Conservation (phyloP, 371 early-diverging fungal species). For the Nematocida ausubeli region DNA sequence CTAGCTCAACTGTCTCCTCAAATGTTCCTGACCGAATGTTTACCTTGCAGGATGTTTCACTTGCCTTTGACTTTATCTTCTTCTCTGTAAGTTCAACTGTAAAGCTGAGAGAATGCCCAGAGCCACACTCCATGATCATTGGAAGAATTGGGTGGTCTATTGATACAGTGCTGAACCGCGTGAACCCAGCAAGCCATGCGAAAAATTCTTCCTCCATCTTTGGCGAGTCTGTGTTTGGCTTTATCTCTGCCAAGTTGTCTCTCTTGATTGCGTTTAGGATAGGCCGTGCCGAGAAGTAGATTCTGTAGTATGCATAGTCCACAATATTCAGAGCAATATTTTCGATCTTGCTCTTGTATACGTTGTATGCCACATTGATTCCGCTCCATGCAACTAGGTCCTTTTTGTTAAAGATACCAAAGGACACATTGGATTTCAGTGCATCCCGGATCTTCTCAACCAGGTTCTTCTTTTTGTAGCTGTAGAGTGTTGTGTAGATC, state of each 20-base stretch:
- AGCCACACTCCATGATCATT: slow-evolving; percentile 1
- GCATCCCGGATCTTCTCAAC: background rate
- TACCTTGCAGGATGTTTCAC: slow-evolving; percentile 35
- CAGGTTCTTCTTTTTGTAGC: background rate
- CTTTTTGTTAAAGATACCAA: slow-evolving; percentile 17
- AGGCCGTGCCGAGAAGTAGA: slow-evolving; percentile 9
- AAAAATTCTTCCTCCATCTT: slow-evolving; percentile 22
- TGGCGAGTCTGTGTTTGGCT: background rate
- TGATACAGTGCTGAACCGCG: slow-evolving; percentile 13
- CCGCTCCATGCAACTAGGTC: slow-evolving; percentile 1
- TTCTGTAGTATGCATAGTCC: slow-evolving; percentile 5
- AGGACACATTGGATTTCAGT: background rate
- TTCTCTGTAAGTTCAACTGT: background rate
- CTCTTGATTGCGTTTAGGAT: slow-evolving; percentile 18
- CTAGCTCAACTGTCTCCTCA: slow-evolving; percentile 21
- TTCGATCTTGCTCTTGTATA: background rate
- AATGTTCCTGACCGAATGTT: slow-evolving; percentile 13
- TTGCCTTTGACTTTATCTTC: slow-evolving; percentile 7
- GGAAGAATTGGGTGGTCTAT: slow-evolving; percentile 10
- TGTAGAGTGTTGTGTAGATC: background rate
- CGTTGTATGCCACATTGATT: slow-evolving; percentile 5
- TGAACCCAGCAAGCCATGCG: slow-evolving; percentile 26
- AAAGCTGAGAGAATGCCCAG: background rate
- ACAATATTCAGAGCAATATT: background rate
- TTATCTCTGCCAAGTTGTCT: background rate